Evolutionary conservation across 2,329 filamentous ascomycete genomes (phyloP), one percentile per base, ranked within the genome.

Genomic region (Ophiocordyceps unilateralis): DNA sequence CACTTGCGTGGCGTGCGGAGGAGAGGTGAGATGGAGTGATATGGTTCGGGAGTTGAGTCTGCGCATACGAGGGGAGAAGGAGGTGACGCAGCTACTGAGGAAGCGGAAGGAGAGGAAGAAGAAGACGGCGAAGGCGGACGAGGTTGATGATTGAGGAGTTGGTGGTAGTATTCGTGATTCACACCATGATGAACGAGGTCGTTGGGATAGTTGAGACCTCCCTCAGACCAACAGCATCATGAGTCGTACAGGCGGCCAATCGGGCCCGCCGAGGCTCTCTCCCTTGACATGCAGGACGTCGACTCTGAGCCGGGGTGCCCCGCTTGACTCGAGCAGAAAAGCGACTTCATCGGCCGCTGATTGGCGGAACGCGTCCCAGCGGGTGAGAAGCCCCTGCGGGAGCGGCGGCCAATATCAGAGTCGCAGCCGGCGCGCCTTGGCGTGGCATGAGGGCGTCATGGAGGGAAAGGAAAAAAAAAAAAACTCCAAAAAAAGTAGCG

Each of bases 11-110:
- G 63, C 63, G 19, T 96, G 89, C 55, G 61, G 68, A 1, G 65
- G 66, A 0, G 59, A 66, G 5, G 62, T 87, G 2, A 58, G 67
- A 41, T 96, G 89, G 89, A 67, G 69, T 0, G 74, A 82, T 40
- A 74, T 95, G 62, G 81, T 93, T 64, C 88, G 78, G 55, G 88
- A 93, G 56, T 61, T 93, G 51, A 91, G 73, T 41, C 62, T 94
- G 41, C 72, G 89, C 26, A 66, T 75, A 30, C 72, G 84, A 21
- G 87, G 81, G 1, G 60, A 70, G 43, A 81, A 81, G 45, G 81
- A 87, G 49, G 64, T 88, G 1, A 72, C 78, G 36, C 76, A 76
- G 49, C 53, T 94, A 22, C 67, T 86, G 50, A 83, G 76, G 56
- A 65, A 37, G 19, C 11, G n/a, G 14, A 12, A 39, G 21, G 22